Conservation (phyloP, 2,329 filamentous ascomycete species). For the Sclerotinia sclerotiorum region DNA sequence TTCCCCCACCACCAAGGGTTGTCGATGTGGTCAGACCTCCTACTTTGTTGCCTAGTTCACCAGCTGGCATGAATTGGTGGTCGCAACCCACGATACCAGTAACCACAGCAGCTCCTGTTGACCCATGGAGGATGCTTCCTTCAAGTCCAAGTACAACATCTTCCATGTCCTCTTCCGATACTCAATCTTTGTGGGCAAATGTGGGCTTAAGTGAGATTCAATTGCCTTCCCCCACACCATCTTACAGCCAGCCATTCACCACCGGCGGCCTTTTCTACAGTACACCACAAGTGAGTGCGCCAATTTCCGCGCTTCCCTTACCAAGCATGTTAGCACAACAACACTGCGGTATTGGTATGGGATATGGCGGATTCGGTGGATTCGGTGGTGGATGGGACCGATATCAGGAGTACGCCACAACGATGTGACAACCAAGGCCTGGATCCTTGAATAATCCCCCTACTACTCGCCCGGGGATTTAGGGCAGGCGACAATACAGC, state of each 20-base stretch:
- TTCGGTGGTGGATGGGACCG: slow-evolving; percentile 75
- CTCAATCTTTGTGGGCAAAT: slow-evolving; percentile 73
- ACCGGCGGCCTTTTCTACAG: slow-evolving; percentile 77
- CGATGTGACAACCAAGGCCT: slow-evolving; percentile 71
- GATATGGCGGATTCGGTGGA: slow-evolving; percentile 68
- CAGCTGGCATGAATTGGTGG: slow-evolving; percentile 75
- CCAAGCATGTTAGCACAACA: slow-evolving; percentile 84
- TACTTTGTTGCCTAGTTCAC: slow-evolving; percentile 81
- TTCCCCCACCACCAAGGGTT: slow-evolving; percentile 82
- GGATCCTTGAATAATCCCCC: slow-evolving; percentile 45
- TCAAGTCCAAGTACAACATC: slow-evolving; percentile 82
- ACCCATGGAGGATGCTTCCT: slow-evolving; percentile 87
- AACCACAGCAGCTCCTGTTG: slow-evolving; percentile 68
- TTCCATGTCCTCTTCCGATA: slow-evolving; percentile 52
- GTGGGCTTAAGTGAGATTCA: slow-evolving; percentile 74
- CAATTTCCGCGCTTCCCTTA: slow-evolving; percentile 74
- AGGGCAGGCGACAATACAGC: slow-evolving; percentile 37
- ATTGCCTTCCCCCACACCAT: slow-evolving; percentile 74
- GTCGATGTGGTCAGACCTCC: slow-evolving; percentile 87
- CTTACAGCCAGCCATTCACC: slow-evolving; percentile 76
- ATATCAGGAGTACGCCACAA: slow-evolving; percentile 80
- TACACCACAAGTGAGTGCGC: slow-evolving; percentile 70
- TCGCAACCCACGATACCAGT: slow-evolving; percentile 66
- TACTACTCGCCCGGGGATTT: slow-evolving; percentile 51
- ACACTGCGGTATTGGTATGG: slow-evolving; percentile 75